Evolutionary conservation across 2,329 filamentous ascomycete genomes (phyloP), one percentile per base, ranked within the genome.

Genomic region (Chrysoporthe austroafricana): DNA sequence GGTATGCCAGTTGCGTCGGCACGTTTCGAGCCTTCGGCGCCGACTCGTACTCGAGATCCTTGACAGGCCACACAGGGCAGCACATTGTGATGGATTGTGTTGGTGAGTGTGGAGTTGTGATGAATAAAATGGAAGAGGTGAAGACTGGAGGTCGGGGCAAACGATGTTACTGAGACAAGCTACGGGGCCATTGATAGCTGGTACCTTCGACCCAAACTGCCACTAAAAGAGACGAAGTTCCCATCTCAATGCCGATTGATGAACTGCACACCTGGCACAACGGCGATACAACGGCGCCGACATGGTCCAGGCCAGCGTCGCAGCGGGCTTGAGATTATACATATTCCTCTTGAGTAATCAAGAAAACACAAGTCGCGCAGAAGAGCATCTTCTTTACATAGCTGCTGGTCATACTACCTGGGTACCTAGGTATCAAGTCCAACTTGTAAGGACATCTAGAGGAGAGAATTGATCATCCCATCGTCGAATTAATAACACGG

Each of bases 51-150:
- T 83, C 79, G 75, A 84, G 69, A 74, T 84, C 83, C 74, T 77
- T 75, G 59, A 81, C 16, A 82, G 0, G 84, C 80, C 75, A 85
- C 86, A 73, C 83, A 85, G 5, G 82, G 80, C n/a, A 77, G 72
- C 85, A 88, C 85, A 87, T 87, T 7, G 61, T 76, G 72, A 18
- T 43, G 34, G 36, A 5, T 46, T 48, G 21, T 54, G 57, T 14
- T 43, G 39, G 9, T n/a, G 57, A 26, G 1, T 1, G 14, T 14
- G 18, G 46, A 26, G 26, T 16, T 59, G 61, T 26, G 32, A 26
- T 36, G 59, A 18, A 3, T 18, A n/a, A 4, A 18, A 2, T 43
- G 36, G 36, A 39, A 39, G 36, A 39, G 36, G 36, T 39, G 36
- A 39, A 39, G 36, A 39, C 26, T 26, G 26, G 26, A 39, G 36